A percentile compares a stretch with the other conserved stretches of the same genome.
Evolutionary conservation across 2,329 filamentous ascomycete species (phyloP).

Genomic region (Botrytis fabae): DNA sequence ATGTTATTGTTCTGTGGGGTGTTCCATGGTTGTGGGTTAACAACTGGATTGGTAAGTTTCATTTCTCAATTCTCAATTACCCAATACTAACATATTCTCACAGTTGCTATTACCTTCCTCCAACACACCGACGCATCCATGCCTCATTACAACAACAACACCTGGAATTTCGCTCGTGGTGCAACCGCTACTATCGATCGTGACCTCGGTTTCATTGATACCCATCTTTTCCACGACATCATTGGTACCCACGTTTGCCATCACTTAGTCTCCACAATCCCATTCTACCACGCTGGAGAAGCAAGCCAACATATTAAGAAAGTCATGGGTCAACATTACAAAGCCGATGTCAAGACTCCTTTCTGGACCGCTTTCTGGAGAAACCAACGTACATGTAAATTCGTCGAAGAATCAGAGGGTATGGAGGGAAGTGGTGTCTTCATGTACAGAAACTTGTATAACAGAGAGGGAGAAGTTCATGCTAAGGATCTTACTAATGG

Average conservation of each 20-base stretch:
- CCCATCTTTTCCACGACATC: constrained; percentile 66
- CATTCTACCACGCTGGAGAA: constrained; percentile 61
- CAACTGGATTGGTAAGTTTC: constrained; percentile 63
- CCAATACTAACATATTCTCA: constrained; percentile 30
- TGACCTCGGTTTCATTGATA: constrained; percentile 63
- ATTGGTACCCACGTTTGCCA: constrained; percentile 65
- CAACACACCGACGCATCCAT: constrained; percentile 64
- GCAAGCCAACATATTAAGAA: constrained; percentile 58
- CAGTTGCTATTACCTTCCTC: constrained; percentile 73
- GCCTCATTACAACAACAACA: constrained; percentile 58
- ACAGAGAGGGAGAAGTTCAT: constrained; percentile 33
- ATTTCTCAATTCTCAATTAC: constrained; percentile 15
- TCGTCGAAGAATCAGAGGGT: constrained; percentile 41
- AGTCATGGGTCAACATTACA: constrained; percentile 57
- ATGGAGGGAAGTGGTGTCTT: constrained; percentile 40
- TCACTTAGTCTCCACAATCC: constrained; percentile 61
- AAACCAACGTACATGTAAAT: constrained; percentile 41
- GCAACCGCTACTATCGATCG: constrained; percentile 64
- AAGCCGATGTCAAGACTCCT: constrained; percentile 43
- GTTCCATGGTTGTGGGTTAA: constrained; percentile 70
- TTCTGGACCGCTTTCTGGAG: constrained; percentile 43
- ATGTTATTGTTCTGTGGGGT: constrained; percentile 58
- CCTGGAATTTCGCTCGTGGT: constrained; percentile 63
- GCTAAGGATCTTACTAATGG: constrained; percentile 29
- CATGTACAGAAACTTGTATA: constrained; percentile 40